Percentiles rank a stretch among this genome's conserved stretches.
Conservation (phyloP, 2,329 filamentous ascomycete species). For the Pseudohalonectria lignicola region DNA sequence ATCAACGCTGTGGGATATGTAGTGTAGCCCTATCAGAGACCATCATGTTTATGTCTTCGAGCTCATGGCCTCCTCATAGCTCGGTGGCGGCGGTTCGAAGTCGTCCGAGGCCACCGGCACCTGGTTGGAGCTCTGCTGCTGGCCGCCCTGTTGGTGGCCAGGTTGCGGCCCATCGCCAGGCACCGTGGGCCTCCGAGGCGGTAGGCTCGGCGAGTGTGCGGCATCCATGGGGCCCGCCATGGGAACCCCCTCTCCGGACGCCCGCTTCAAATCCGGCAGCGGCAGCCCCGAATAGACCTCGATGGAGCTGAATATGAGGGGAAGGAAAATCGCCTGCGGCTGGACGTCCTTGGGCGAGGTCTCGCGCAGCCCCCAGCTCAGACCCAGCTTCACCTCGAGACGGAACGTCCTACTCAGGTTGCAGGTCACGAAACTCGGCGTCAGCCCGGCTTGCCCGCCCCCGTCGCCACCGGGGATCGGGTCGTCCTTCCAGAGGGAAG, state of each 20-base stretch:
- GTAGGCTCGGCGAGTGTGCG: neutral
- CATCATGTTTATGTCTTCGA: no score
- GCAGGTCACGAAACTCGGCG: constrained; percentile 79
- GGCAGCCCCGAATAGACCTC: constrained; percentile 67
- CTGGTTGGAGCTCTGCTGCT: neutral
- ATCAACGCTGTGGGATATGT: no score
- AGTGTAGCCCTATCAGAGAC: no score
- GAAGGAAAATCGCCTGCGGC: constrained; percentile 67
- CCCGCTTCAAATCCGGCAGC: constrained; percentile 6
- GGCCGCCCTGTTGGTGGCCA: neutral
- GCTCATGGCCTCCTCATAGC: constrained; percentile 4
- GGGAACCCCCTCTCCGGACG: neutral
- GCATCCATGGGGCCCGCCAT: neutral
- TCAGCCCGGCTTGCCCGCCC: constrained; percentile 33
- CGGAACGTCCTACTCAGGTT: constrained; percentile 78
- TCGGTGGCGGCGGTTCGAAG: constrained; percentile 3
- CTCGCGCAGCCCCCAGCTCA: constrained; percentile 58
- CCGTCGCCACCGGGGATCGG: constrained; percentile 60
- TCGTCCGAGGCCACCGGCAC: neutral
- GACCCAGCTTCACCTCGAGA: constrained; percentile 68
- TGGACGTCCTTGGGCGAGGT: constrained; percentile 14
- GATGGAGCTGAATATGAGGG: constrained; percentile 62
- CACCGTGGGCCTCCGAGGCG: neutral
- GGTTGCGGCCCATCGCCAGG: neutral
- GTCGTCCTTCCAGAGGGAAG: constrained; percentile 59